Evolutionary conservation across 495 filamentous ascomycete genomes (phyloP).

Genomic region (Tuber brumale): DNA sequence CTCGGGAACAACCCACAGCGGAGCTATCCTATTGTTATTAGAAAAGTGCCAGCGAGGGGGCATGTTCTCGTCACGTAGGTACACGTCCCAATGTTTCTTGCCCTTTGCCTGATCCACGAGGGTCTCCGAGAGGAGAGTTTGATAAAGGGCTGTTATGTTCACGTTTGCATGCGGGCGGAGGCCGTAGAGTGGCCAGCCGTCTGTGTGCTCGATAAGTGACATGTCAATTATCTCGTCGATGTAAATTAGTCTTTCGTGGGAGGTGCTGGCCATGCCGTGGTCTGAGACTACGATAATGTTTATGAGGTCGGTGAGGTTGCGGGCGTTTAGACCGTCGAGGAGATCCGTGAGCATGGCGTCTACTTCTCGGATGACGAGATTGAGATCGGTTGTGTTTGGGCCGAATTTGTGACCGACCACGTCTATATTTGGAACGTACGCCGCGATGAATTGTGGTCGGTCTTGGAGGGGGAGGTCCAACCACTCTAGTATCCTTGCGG

Average conservation of each 20-base stretch:
- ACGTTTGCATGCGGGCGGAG: slow-evolving; percentile 64
- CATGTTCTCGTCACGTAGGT: slow-evolving; percentile 73
- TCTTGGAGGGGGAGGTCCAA: slow-evolving; percentile 68
- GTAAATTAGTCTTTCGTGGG: slow-evolving; percentile 73
- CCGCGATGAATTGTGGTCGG: slow-evolving; percentile 83
- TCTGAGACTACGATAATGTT: slow-evolving; percentile 98
- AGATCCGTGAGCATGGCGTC: slow-evolving; percentile 72
- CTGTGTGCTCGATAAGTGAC: slow-evolving; percentile 69
- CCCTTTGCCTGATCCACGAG: slow-evolving; percentile 43
- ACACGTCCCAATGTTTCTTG: slow-evolving; percentile 70
- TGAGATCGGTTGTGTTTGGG: slow-evolving; percentile 88
- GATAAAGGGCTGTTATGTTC: slow-evolving; percentile 53
- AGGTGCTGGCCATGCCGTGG: slow-evolving; percentile 95
- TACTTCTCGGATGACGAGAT: slow-evolving; percentile 61
- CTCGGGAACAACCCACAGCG: slow-evolving; percentile 86
- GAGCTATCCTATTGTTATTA: slow-evolving; percentile 78
- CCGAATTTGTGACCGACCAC: slow-evolving; percentile 77
- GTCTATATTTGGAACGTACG: slow-evolving; percentile 91
- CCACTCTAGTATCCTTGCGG: slow-evolving; percentile 65
- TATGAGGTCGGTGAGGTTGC: slow-evolving; percentile 80
- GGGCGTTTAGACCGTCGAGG: slow-evolving; percentile 66
- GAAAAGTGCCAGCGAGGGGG: slow-evolving; percentile 82
- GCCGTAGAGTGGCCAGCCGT: slow-evolving; percentile 91
- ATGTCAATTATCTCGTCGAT: slow-evolving; percentile 61
- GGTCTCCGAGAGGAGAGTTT: slow-evolving; percentile 47